Conservation (phyloP, 106 monocot genomes). For the Dactylorhiza incarnata region DNA sequence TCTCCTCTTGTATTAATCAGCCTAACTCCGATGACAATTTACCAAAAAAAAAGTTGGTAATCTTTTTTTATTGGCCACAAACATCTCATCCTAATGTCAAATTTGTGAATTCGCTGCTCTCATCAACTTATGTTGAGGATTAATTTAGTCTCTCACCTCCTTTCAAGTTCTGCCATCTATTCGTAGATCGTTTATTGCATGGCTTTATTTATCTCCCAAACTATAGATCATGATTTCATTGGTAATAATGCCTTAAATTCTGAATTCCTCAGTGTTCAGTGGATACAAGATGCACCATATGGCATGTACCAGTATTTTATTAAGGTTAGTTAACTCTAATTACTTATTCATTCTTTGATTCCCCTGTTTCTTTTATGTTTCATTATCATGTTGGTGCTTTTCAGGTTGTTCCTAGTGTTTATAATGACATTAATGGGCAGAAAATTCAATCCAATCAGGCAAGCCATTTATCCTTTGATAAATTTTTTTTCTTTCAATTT, state of each 20-base stretch:
- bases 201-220: neutral
- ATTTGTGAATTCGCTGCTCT: neutral
- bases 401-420: constrained; percentile 96
- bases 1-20: too few relatives aligned
- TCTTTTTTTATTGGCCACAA: neutral
- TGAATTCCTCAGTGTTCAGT: constrained; percentile 47
- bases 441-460: constrained; percentile 88
- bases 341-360: neutral
- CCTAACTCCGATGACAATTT: too few relatives aligned
- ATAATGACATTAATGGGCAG: constrained; percentile 69
- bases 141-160: neutral
- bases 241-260: constrained; percentile 7
- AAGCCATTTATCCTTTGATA: neutral
- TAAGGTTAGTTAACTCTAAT: constrained; percentile 35
- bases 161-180: neutral
- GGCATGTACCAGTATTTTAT: constrained; percentile 97
- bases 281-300: constrained; percentile 67
- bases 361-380: neutral
- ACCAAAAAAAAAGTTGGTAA: too few relatives aligned
- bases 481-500: constrained; percentile 3
- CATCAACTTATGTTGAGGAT: neutral
- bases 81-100: neutral
- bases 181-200: neutral
- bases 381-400: constrained; percentile 2
- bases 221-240: neutral